Base-by-base conservation (phyloP, 2,329 filamentous ascomycete species). In the Apiospora arundinis region DNA sequence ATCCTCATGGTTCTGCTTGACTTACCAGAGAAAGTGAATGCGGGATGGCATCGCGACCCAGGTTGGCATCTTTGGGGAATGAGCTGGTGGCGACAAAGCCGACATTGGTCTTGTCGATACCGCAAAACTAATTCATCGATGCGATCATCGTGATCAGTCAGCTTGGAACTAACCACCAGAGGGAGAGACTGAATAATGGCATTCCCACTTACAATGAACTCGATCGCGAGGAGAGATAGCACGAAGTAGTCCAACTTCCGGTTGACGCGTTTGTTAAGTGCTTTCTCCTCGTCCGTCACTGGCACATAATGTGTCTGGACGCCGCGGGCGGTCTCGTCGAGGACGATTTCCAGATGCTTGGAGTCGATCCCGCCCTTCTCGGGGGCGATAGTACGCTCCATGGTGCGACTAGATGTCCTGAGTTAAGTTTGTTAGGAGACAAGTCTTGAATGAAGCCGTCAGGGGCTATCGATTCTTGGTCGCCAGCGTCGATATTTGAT, bases 41-140 rank as follows among this genome's bases (percentile, higher is more conserved):
- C n/a, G 74, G 74, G 6, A 76, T 74, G 42, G 74, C 74, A 65
- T 76, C 72, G 3, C 73, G 73, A 1, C 68, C 68, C 5, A 76
- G 69, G 28, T 74, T 73, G 32, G 74, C 75, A 69, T 76, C 75
- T 56, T 76, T 67, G 14, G 73, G 32, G n/a, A 76, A 76, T 28
- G 70, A 72, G 69, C 70, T 75, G 16, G 75, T 77, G 2, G 75
- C 75, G 21, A 76, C 75, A 67, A 75, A 77, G 32, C 74, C 75
- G 28, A 76, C 69, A 63, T 75, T 75, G 32, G 74, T 76, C 49
- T 77, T 75, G 72, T 77, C 75, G 44, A 77, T 74, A 4, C 74
- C 74, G 49, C 72, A 76, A 37, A 75, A 75, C 71, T 75, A 44
- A n/a, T n/a, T n/a, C n/a, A n/a, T n/a, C n/a, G n/a, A n/a, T n/a